Evolutionary conservation across 1,284 basidiomycete species (phyloP), one percentile per base, ranked within the genome.

Genomic region (Crepidotus sp.): DNA sequence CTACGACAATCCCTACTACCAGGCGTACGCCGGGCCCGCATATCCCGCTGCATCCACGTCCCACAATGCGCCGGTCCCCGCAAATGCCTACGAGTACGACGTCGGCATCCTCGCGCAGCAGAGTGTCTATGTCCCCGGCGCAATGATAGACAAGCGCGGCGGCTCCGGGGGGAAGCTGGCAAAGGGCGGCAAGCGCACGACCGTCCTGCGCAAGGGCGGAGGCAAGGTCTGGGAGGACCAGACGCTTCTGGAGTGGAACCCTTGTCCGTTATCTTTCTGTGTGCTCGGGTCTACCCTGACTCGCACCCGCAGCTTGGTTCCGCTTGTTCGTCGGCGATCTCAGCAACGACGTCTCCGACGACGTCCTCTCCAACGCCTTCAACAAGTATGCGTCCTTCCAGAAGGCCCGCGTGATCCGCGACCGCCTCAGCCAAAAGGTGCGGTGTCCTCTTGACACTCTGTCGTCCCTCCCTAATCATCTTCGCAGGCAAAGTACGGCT

Each of bases 141-240:
- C 87, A 13, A 84, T 84, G 76, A 83, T 86, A 38, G 86, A 88
- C 56, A 89, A 88, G 59, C 77, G 82, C 36, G 85, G 86, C 25
- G 86, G 85, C 18, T 75, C 86, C 3, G 86, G 87, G 43, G 85
- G 85, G 2, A 89, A 87, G 60, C 68, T 86, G 38, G 83, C 84
- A 1, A 91, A 90, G 61, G 90, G 91, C 43, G 90, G 93, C 36
- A 96, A 94, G 65, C 73, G 96, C 36, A 84, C 83, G 39, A 99
- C 96, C 3, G 96, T 99, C 8, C 65, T 99, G 40, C 75, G 96
- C 27, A 96, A 96, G 62, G 95, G 92, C 0, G 93, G 76, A 37
- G 96, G 96, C 15, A 92, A 93, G 64, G 80, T 90, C 11, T 99
- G 95, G 93, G 96, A 99, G 64, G 96, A 99, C 63, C 89, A 91